Evolutionary conservation across 2,329 filamentous ascomycete species (phyloP).

Genomic region (Gyromitra esculenta): DNA sequence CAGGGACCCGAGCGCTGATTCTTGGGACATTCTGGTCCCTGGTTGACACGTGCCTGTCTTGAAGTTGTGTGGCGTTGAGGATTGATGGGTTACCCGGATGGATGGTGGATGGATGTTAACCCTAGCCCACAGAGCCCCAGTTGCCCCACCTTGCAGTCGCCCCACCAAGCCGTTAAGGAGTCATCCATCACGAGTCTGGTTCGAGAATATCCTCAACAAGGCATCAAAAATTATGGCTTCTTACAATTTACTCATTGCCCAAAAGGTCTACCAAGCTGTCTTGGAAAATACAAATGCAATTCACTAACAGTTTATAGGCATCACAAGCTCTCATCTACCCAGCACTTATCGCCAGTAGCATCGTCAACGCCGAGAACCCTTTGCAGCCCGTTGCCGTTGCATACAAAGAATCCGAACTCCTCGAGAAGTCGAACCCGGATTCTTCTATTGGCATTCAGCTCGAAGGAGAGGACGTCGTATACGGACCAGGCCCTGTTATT

Average conservation of each 20-base stretch:
- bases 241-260: slow-evolving; percentile 53
- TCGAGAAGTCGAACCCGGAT: slow-evolving; percentile 52
- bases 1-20: slow-evolving; percentile 33
- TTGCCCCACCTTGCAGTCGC: slow-evolving; percentile 22
- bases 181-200: slow-evolving; percentile 15
- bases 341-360: slow-evolving; percentile 56
- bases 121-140: neutral
- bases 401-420: slow-evolving; percentile 56
- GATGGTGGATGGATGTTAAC: neutral
- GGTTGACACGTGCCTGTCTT: neutral
- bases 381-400: slow-evolving; percentile 54
- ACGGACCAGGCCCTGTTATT: slow-evolving; percentile 55
- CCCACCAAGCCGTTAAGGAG: slow-evolving; percentile 24
- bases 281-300: neutral
- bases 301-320: slow-evolving; percentile 39
- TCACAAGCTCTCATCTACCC: slow-evolving; percentile 55
- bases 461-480: slow-evolving; percentile 56
- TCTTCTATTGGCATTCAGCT: slow-evolving; percentile 57
- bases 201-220: slow-evolving; percentile 1
- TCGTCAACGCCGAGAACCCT: slow-evolving; percentile 53
- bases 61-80: neutral
- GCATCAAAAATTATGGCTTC: slow-evolving; percentile 31
- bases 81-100: slow-evolving; percentile 19
- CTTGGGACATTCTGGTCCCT: slow-evolving; percentile 21
- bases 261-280: slow-evolving; percentile 41